A percentile compares a stretch with the other conserved stretches of the same genome.
These are phyloP conservation scores for Tolypocladium cylindrosporum DNA, from an alignment of 2,329 filamentous ascomycete genomes.

Conservation along the genomic window DNA sequence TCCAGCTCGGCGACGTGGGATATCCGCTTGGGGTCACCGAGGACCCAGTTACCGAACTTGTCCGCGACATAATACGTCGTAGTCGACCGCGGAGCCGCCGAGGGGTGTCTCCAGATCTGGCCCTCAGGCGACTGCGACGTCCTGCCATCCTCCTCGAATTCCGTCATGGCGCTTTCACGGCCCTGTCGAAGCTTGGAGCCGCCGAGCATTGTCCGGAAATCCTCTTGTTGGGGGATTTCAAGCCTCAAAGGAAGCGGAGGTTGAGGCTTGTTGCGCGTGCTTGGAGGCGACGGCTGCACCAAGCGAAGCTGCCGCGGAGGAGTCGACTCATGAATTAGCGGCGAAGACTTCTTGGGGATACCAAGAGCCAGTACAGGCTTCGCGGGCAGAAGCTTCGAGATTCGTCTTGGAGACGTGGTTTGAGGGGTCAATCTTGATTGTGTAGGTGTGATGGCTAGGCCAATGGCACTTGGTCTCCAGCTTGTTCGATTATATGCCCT, in stretches of 20 bases:
- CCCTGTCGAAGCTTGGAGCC: conserved; percentile 6
- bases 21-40: conserved; percentile 26
- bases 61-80: conserved; percentile 41
- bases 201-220: neutral
- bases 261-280: conserved; percentile 6
- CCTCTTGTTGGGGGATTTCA: conserved; percentile 10
- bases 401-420: conserved; percentile 17
- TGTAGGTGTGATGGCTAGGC: conserved; percentile 31
- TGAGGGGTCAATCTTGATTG: conserved; percentile 11
- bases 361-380: conserved; percentile 30
- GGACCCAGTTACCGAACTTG: conserved; percentile 42
- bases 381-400: conserved; percentile 34
- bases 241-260: conserved; percentile 16
- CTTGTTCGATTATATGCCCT: conserved; percentile 17
- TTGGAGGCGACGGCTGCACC: conserved; percentile 6
- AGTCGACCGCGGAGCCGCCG: conserved; percentile 32
- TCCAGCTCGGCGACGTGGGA: conserved; percentile 15
- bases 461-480: conserved; percentile 28
- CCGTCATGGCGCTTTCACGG: conserved; percentile 36
- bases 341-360: neutral
- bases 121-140: conserved; percentile 22
- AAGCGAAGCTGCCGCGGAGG: neutral
- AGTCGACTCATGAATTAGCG: neutral
- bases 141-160: conserved; percentile 42
- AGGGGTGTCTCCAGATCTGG: conserved; percentile 42